Base-by-base conservation (phyloP, 345 rosid species). In the Ricinus communis region DNA sequence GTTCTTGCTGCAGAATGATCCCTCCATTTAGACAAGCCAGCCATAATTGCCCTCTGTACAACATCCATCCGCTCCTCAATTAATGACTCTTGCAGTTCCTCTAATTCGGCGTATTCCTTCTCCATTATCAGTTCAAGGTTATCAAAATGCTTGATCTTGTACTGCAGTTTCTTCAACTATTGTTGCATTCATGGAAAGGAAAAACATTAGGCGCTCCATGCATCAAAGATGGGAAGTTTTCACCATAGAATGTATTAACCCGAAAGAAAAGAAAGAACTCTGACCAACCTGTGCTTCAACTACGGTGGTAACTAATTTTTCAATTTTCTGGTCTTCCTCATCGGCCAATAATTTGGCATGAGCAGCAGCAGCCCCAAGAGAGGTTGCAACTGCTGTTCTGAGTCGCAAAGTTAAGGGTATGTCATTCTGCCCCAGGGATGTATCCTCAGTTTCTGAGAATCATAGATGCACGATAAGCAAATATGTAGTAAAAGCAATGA, bases 301-400 rank as follows among this genome's bases (percentile, higher is more conserved):
- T 70, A 95, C 68, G 30, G 69, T 83, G 21, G 93, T 88, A 64
- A 82, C 82, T 74, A 90, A 74, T 49, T 79, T 82, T 71, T 89
- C 90, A 74, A 86, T 88, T 76, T 92, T 96, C 73, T 79, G 79
- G 51, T 87, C 97, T 85, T 95, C 99, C 75, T 90, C 90, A 71
- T 80, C 90, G n/a, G 88, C 99, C 87, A 92, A 81, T 65, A 85
- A 50, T 79, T 90, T 95, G 18, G 93, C 97, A 60, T 76, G 87
- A 77, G 96, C 91, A 71, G 96, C 93, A 51, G 87, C 89, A 1
- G 90, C 84, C 77, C 99, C 97, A 36, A 90, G 87, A 66, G 93
- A 90, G 33, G 94, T 86, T 55, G 85, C 96, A 73, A 85, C 85
- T 9, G 93, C 88, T 40, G 89, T 88, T 83, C 93, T 89, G 73